Evolutionary conservation across 192 early-diverging fungal species (phyloP).

Genomic region (Gonapodya sp.): DNA sequence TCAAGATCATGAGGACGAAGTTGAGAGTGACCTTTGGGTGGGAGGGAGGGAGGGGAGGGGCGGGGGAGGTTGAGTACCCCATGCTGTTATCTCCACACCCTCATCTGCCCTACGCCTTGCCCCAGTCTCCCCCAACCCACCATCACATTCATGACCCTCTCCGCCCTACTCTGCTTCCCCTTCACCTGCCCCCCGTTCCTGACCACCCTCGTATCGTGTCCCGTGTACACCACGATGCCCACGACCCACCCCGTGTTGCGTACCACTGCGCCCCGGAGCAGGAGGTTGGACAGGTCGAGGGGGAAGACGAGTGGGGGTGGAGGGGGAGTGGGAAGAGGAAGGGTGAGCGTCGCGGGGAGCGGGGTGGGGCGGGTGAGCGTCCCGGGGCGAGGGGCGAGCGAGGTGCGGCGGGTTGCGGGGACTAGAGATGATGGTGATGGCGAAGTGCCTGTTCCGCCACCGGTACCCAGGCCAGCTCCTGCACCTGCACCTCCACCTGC

Average conservation of each 20-base stretch:
- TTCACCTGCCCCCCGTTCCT: not conserved
- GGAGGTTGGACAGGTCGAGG: constrained; percentile 22
- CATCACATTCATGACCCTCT: constrained; percentile 64
- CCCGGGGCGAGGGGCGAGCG: not conserved
- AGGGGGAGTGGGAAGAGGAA: constrained; percentile 41
- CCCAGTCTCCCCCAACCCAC: constrained; percentile 86
- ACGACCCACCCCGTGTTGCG: constrained; percentile 86
- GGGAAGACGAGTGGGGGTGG: constrained; percentile 25
- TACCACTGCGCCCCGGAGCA: constrained; percentile 85
- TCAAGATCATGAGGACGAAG: constrained; percentile 63
- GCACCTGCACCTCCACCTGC: too few relatives aligned
- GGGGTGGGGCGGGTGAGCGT: constrained; percentile 2
- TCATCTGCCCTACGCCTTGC: constrained; percentile 82
- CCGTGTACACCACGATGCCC: constrained; percentile 80
- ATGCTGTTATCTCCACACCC: constrained; percentile 58
- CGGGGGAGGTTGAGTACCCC: not conserved
- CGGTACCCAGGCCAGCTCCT: too few relatives aligned
- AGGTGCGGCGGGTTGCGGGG: constrained; percentile 9
- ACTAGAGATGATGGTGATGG: too few relatives aligned
- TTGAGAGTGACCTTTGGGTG: constrained; percentile 56
- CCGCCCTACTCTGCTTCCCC: constrained; percentile 22
- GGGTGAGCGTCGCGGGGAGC: constrained; percentile 13
- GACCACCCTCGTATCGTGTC: constrained; percentile 94
- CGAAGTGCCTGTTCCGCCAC: too few relatives aligned
- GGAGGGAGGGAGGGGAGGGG: constrained; percentile 11